Conservation (phyloP, 169 alveolate species). For the Cryptosporidium muris region DNA sequence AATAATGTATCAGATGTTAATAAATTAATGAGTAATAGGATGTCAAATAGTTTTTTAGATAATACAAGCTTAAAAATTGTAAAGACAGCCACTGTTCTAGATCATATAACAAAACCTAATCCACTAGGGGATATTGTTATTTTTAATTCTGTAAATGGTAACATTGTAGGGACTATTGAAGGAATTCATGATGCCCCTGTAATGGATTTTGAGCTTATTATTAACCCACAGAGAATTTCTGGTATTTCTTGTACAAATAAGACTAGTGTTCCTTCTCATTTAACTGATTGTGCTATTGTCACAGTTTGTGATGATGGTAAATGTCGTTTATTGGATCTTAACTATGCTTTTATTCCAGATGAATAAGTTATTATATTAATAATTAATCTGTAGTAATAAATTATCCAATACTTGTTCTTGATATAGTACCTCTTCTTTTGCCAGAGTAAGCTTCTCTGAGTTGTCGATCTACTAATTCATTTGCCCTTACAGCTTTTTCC, state of each 20-base stretch:
- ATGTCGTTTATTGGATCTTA: constrained; percentile 39
- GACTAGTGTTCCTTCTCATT: neutral
- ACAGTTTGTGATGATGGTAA: constrained; percentile 67
- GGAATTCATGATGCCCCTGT: constrained; percentile 70
- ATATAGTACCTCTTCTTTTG: constrained; percentile 26
- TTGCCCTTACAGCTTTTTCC: neutral
- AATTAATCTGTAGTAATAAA: neutral
- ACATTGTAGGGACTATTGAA: constrained; percentile 15
- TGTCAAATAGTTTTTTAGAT: neutral
- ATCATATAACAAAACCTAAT: constrained; percentile 14
- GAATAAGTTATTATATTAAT: neutral
- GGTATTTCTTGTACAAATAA: neutral
- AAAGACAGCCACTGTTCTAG: neutral
- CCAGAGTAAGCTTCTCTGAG: constrained; percentile 58
- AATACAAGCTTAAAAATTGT: neutral
- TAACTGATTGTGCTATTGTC: constrained; percentile 42
- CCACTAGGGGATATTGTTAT: constrained; percentile 46
- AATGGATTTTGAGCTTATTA: constrained; percentile 50
- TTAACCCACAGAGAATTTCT: constrained; percentile 1
- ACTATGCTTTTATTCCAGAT: neutral
- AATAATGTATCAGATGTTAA: too few species aligned
- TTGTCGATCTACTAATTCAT: constrained; percentile 6
- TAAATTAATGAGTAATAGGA: too few species aligned
- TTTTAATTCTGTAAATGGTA: constrained; percentile 38
- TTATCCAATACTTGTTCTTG: constrained; percentile 2